Base-by-base conservation (phyloP, 306 rosid species). In the Acacia confusa region DNA sequence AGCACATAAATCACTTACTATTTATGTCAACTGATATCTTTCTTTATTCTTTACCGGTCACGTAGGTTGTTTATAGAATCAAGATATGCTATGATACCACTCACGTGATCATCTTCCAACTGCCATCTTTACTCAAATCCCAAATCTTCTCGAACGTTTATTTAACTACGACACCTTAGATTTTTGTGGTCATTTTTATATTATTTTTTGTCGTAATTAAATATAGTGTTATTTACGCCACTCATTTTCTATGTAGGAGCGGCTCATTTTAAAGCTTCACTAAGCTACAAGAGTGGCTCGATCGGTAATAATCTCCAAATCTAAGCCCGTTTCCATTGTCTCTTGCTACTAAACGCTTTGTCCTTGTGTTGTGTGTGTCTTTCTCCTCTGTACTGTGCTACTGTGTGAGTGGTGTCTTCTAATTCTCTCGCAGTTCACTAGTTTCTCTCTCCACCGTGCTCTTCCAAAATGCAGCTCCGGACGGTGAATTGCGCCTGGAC, bases 381-480 rank as follows among this genome's bases (percentile, higher is more conserved):
- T 63, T 50, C n/a, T 50, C 1, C n/a, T 15, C 27, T 17, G 45
- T 5, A 14, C 70, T 7, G 44, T 34, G 15, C 44, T 30, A 28
- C 44, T 65, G 12, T 28, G 41, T 16, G 43, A 14, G 5, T 12
- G 17, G 7, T 28, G 4, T 32, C 9, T 65, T 15, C 44, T 20
- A 8, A 3, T 13, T 70, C 40, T 77, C 82, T 75, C 60, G 7
- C 34, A 4, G 34, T 25, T 12, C 19, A 14, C 69, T 2, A 4
- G 17, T 48, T 40, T 72, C 52, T 63, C 45, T 16, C 75, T 81
- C 66, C 22, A 41, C 36, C 47, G 47, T 16, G 43, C 7, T 14
- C 72, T 66, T 82, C 81, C 76, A 84, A 50, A 85, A 91, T 89
- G 89, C 77, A 73, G 77, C 87, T 86, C 85, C 87, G 78, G 38